phyloP scores from a whole-genome alignment of 805 yeast species.

The Starmerella stigmatis region DNA sequence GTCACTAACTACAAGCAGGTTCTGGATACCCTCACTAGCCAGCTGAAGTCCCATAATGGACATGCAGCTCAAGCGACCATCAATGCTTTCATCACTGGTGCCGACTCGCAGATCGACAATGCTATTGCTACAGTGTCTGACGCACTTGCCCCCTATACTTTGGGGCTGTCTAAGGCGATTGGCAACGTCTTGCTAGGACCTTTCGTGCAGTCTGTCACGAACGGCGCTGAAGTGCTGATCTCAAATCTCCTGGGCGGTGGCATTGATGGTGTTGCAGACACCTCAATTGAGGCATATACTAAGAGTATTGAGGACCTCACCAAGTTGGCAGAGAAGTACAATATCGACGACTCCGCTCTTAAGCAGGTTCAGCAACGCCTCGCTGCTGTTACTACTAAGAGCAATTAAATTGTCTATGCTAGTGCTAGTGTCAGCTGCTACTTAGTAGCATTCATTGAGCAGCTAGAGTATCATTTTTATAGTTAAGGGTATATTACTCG shows the following conservation, averaged over 20 bases:
- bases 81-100: slow-evolving; percentile 27
- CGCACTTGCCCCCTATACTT: slow-evolving; percentile 14
- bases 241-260: slow-evolving; percentile 25
- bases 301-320: slow-evolving; percentile 20
- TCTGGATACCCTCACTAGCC: slow-evolving; percentile 21
- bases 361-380: slow-evolving; percentile 1
- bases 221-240: slow-evolving; percentile 28
- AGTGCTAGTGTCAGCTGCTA: slow-evolving; percentile 2
- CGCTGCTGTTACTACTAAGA: slow-evolving; percentile 3
- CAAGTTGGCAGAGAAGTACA: slow-evolving; percentile 21
- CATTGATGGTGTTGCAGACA: slow-evolving; percentile 23
- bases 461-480: background rate
- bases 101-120: slow-evolving; percentile 31
- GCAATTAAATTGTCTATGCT: slow-evolving; percentile 1
- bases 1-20: slow-evolving; percentile 21
- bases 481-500: too few relatives aligned
- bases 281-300: slow-evolving; percentile 19
- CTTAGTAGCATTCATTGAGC: slow-evolving; percentile 6
- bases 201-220: slow-evolving; percentile 28
- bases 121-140: slow-evolving; percentile 22
- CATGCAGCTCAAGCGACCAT: slow-evolving; percentile 25
- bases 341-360: slow-evolving; percentile 2
- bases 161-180: slow-evolving; percentile 19
- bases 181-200: slow-evolving; percentile 26
- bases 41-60: slow-evolving; percentile 22